Evolutionary conservation across 345 rosid species (phyloP), one percentile per base, ranked within the genome.

Genomic region (Abelmoschus esculentus): DNA sequence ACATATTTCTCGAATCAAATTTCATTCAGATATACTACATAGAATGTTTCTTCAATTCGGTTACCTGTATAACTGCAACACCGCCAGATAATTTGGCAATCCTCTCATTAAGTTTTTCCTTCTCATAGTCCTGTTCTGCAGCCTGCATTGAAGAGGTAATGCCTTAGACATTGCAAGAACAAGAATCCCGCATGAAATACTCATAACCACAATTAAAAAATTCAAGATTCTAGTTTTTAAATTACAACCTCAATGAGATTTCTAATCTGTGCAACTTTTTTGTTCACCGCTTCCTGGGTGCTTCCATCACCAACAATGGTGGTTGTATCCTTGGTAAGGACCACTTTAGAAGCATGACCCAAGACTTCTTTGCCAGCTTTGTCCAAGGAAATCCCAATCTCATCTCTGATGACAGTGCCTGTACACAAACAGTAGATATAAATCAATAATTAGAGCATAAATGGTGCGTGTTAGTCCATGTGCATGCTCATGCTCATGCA

Each of bases 251-350:
- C 98, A 73, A 92, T 90, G 44, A 96, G 96, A 78, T 85, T 96
- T 78, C 73, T 90, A 70, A 96, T 96, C 74, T 92, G 99, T 12
- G 84, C 85, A 75, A 96, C 98, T 78, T 97, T 86, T 84, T 87
- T 96, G 80, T 71, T 87, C 71, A 91, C 99, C 61, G 80, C 97
- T 61, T 92, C 98, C 77, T 96, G 98, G 67, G 97, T 90, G 87
- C 89, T 96, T 36, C 99, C 99, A 80, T 96, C 99, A 67, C 97
- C 98, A 15, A 96, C 97, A 42, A 96, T 89, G 62, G 97, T 92
- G 3, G 96, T 84, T 3, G 83, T 79, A 77, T 96, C 99, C 85
- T 96, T 96, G 11, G 98, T 95, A 69, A 91, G 96, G 54, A 90
- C 99, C 14, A 91, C 96, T 80, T 95, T 95, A 32, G 98, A 82